These are phyloP conservation scores for Ophiostoma ips DNA, from an alignment of 2,329 filamentous ascomycete species.

Conservation along the genomic window DNA sequence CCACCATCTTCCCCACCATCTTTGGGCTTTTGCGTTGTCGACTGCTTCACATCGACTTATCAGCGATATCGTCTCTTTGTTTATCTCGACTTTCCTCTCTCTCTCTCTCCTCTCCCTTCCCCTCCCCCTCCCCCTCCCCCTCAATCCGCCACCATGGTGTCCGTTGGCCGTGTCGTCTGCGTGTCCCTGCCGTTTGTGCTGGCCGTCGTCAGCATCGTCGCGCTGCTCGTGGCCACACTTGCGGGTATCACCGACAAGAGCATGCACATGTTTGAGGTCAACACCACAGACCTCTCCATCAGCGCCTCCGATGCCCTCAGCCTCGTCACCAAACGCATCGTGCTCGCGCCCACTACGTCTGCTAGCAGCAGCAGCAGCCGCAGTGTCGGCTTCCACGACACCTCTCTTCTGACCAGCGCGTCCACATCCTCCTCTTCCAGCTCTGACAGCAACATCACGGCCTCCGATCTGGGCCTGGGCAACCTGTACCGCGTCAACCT, in stretches of 20 bases:
- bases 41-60: too few species aligned
- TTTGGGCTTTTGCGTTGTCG: too few species aligned
- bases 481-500: conserved; percentile 71
- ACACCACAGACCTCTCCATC: conserved; percentile 46
- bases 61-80: too few species aligned
- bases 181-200: conserved; percentile 77
- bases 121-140: background rate
- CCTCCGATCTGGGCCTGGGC: conserved; percentile 45
- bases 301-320: conserved; percentile 12
- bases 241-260: conserved; percentile 41
- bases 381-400: conserved; percentile 6
- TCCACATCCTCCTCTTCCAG: conserved; percentile 12
- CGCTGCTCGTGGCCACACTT: conserved; percentile 44
- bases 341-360: background rate
- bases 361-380: background rate
- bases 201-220: conserved; percentile 63
- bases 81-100: background rate
- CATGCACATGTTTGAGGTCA: conserved; percentile 45
- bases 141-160: conserved; percentile 16
- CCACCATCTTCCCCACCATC: background rate
- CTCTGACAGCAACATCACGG: conserved; percentile 39
- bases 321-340: conserved; percentile 4
- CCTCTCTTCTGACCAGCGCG: conserved; percentile 6
- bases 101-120: background rate
- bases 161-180: conserved; percentile 64